phyloP scores from a whole-genome alignment of 495 filamentous ascomycete genomes.

The Neurospora pannonica region DNA sequence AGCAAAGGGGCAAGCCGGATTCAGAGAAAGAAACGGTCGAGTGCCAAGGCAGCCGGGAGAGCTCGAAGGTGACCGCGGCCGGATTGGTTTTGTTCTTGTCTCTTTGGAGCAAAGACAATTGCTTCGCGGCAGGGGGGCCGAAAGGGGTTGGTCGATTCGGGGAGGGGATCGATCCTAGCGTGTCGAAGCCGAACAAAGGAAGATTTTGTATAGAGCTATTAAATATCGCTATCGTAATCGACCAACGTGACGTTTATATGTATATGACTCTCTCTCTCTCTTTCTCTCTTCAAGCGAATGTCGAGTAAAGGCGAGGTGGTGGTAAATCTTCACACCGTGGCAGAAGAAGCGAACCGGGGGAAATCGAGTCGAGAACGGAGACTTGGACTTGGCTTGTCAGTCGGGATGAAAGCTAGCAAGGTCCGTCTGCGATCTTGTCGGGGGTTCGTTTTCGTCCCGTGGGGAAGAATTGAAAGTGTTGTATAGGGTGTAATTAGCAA shows the following conservation, averaged over 20 bases:
- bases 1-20: slow-evolving; percentile 4
- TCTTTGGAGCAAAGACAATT: slow-evolving; percentile 13
- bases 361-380: background rate
- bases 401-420: background rate
- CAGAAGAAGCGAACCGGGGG: background rate
- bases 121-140: slow-evolving; percentile 3
- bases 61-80: background rate
- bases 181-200: slow-evolving; percentile 13
- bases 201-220: slow-evolving; percentile 11
- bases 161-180: background rate
- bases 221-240: slow-evolving; percentile 17
- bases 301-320: slow-evolving; percentile 14
- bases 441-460: slow-evolving; percentile 1
- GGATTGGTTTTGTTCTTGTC: background rate
- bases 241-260: slow-evolving; percentile 2
- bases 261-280: background rate
- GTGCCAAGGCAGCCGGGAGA: slow-evolving; percentile 9
- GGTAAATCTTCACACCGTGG: background rate
- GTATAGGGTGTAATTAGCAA: background rate
- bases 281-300: slow-evolving; percentile 13
- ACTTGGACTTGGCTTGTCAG: background rate
- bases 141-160: slow-evolving; percentile 10
- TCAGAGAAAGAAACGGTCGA: slow-evolving; percentile 19
- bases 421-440: background rate
- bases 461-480: background rate